Percentiles rank a stretch among this genome's conserved stretches.
These are phyloP conservation scores for Lactifluus volemus DNA, from an alignment of 768 basidiomycete species.

Conservation along the genomic window DNA sequence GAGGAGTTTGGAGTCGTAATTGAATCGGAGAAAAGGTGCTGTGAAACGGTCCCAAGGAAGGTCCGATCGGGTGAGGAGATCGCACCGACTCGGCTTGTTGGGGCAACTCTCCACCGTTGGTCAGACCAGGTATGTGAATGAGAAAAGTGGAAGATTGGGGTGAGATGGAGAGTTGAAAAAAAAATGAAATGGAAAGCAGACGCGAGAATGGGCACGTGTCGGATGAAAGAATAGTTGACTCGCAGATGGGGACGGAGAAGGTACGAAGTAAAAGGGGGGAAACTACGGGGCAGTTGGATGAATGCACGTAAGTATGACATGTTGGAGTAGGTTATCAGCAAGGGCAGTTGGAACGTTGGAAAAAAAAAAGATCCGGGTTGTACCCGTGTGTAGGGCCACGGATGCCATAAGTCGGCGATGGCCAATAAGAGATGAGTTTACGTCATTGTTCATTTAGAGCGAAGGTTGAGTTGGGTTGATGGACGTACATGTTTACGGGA, in stretches of 20 bases:
- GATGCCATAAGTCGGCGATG: constrained; percentile 9
- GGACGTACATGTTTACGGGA: constrained; percentile 2
- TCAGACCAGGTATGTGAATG: not conserved
- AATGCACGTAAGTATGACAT: constrained; percentile 11
- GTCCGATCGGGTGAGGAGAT: not conserved
- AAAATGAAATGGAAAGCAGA: constrained; percentile 10
- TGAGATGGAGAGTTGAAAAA: constrained; percentile 2
- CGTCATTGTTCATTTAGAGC: constrained; percentile 3
- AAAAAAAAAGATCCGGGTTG: not conserved
- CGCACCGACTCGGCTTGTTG: not conserved
- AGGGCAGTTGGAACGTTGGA: not conserved
- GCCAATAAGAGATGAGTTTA: constrained; percentile 7
- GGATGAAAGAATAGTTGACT: not conserved
- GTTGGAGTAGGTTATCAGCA: not conserved
- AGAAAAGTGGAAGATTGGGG: not conserved
- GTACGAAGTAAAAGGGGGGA: not conserved
- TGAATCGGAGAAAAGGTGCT: not conserved
- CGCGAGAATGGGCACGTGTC: not conserved
- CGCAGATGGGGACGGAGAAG: not conserved
- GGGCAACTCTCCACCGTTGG: not conserved
- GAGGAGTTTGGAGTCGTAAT: not conserved
- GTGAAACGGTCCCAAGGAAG: not conserved
- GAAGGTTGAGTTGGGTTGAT: not conserved
- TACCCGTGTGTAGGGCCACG: not conserved
- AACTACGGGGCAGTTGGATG: not conserved